Evolutionary conservation across 139 green algal genomes (phyloP).

Genomic region (Dunaliella sp.): DNA sequence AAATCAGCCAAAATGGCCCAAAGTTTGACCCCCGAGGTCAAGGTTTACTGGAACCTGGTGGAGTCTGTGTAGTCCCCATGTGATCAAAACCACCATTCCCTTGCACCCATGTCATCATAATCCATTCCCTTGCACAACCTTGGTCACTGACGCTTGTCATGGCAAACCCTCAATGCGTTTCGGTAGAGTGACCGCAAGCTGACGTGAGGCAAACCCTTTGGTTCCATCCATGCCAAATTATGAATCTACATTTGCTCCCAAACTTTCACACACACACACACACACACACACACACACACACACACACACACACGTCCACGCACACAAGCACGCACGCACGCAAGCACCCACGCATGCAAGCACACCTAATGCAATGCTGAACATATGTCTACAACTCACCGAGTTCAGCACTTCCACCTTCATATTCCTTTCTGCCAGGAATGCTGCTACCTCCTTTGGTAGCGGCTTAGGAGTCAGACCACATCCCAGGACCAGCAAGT

Average conservation of each 20-base stretch:
- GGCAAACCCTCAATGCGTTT: not conserved
- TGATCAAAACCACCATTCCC: not conserved
- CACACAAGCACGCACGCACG: too few species aligned
- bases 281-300: too few species aligned
- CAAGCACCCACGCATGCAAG: too few species aligned
- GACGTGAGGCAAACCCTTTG: not conserved
- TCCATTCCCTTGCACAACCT: not conserved
- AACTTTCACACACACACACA: not conserved
- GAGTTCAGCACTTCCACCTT: conserved; percentile 62
- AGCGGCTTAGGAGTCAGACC: conserved; percentile 24
- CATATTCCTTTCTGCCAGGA: conserved; percentile 41
- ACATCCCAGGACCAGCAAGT: conserved; percentile 55
- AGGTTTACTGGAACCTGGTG: too few species aligned
- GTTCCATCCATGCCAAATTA: not conserved
- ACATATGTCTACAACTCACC: conserved; percentile 24
- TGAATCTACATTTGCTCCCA: not conserved
- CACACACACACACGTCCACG: too few species aligned
- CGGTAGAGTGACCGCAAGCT: not conserved
- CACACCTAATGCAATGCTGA: too few species aligned
- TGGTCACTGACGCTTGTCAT: not conserved
- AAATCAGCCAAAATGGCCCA: not conserved
- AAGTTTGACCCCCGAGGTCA: not conserved
- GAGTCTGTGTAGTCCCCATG: not conserved
- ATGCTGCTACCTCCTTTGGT: conserved; percentile 23
- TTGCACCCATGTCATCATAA: not conserved